Evolutionary conservation across 2,329 filamentous ascomycete species (phyloP), one percentile per base, ranked within the genome.

Genomic region (Chaetomium sp.): DNA sequence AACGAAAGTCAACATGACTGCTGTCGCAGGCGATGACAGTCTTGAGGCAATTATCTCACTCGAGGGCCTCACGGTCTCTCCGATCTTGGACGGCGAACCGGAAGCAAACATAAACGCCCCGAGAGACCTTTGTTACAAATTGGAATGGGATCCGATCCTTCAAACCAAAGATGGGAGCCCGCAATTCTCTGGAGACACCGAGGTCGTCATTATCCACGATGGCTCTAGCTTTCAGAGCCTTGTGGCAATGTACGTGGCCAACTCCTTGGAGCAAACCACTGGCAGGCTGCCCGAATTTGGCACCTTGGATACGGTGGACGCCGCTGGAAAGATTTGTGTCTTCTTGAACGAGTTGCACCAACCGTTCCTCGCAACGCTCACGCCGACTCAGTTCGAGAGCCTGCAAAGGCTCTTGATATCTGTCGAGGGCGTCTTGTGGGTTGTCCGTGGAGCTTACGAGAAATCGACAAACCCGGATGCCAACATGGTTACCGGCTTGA

Each of bases 51-150:
- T 77, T 13, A 71, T 76, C 53, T 67, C 69, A 1, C 63, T 80
- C 2, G 74, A 78, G n/a, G 76, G 74, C 10, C 70, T 80, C 33
- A 72, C 70, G 2, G 74, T 81, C 55, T 75, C 78, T 1, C 79
- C 79, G 3, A 77, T 81, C n/a, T 66, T 79, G 25, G 77, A 80
- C 45, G 74, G 73, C 2, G 74, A 74, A 4, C 66, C 69, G 1
- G 69, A 69, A 42, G 66, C 70, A 1, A 74, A 76, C 19, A 60
- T 62, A 9, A 74, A 75, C 19, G 67, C 62, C 1, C 70, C 77
- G n/a, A 74, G 78, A 2, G 77, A 81, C 67, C 74, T 82, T 1
- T 82, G 80, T 70, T 82, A 79, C 72, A 81, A 79, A 69, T 61
- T 80, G 16, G 74, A 79, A n/a, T 82, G 80, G 80, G 79, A 81